Percentiles rank a stretch among this genome's conserved stretches.
Conservation (phyloP, 129 eudicot genomes). For the Lactuca sativa region DNA sequence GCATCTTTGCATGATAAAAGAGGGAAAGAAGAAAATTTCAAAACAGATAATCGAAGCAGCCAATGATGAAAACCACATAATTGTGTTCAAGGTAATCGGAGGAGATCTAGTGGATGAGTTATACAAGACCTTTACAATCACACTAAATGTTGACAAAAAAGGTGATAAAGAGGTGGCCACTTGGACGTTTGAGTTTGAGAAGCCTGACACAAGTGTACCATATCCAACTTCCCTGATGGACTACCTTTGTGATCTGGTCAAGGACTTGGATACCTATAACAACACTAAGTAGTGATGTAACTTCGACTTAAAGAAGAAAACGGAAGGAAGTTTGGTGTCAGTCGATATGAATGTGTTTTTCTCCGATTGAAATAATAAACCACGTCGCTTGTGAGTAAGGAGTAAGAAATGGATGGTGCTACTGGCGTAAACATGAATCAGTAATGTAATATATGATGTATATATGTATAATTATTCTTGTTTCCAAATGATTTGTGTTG, state of each 20-base stretch:
- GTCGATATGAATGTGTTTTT: background rate
- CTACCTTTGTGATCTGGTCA: too few relatives aligned
- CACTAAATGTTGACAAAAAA: background rate
- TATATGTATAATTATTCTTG: background rate
- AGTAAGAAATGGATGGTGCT: background rate
- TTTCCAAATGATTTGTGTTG: background rate
- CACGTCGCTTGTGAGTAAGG: background rate
- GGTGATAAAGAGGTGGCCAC: background rate
- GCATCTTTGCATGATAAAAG: slow-evolving; percentile 4
- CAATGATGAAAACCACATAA: slow-evolving; percentile 32
- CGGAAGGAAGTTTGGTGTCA: background rate
- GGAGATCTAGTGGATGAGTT: slow-evolving; percentile 22
- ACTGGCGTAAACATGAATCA: background rate
- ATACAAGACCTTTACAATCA: slow-evolving; percentile 25
- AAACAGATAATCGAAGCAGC: slow-evolving; percentile 28
- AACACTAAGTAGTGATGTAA: too few relatives aligned
- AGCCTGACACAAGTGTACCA: background rate
- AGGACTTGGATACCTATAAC: too few relatives aligned
- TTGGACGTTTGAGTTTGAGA: background rate
- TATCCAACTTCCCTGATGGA: slow-evolving; percentile 6
- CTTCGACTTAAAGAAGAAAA: background rate
- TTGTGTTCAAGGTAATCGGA: slow-evolving; percentile 28
- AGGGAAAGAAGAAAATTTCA: slow-evolving; percentile 27
- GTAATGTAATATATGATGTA: too few relatives aligned
- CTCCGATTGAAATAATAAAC: background rate